Evolutionary conservation across 2,329 filamentous ascomycete genomes (phyloP), one percentile per base, ranked within the genome.

Genomic region (Alternaria incomplexa): DNA sequence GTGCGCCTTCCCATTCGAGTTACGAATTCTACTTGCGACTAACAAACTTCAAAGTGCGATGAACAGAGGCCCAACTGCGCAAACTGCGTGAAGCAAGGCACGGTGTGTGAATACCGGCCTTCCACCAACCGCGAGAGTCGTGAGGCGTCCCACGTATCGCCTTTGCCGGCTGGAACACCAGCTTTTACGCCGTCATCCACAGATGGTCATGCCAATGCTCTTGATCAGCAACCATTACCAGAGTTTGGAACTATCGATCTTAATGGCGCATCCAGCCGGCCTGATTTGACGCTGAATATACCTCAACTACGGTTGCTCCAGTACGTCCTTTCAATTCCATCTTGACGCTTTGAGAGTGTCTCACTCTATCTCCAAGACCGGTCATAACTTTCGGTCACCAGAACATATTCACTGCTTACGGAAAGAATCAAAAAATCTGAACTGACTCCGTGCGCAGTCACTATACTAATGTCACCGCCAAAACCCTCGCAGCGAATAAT

Each of bases 11-110:
- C 28, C 28, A 44, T 58, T 50, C 28, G 15, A 13, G 54, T 25
- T 45, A 32, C 28, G 12, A 57, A 48, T 6, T 36, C 40, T 56
- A n/a, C 50, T 20, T 59, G 40, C 25, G 36, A 61, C 66, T 71
- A 52, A 71, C 56, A 26, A 61, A 36, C 6, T 6, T 53, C 23
- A 23, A 56, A 78, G 74, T 78, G 75, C 60, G 75, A 77, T 61
- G 75, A 78, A 58, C 69, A 70, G 44, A 72, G 69, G 45, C 75
- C 75, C 4, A 65, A 61, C n/a, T 78, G 75, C 57, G 67, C 70
- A 13, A 75, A 74, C 40, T 78, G 75, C 48, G 69, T 74, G 17
- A 77, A 76, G 50, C 74, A 77, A 63, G 69, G 67, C n/a, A 67
- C 69, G 9, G 22, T 51, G 23, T 78, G 75, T 66, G 74, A 77